Percentiles rank a stretch among this genome's conserved stretches.
phyloP scores from a whole-genome alignment of 2,329 filamentous ascomycete genomes.

The Trichoderma citrinoviride region DNA sequence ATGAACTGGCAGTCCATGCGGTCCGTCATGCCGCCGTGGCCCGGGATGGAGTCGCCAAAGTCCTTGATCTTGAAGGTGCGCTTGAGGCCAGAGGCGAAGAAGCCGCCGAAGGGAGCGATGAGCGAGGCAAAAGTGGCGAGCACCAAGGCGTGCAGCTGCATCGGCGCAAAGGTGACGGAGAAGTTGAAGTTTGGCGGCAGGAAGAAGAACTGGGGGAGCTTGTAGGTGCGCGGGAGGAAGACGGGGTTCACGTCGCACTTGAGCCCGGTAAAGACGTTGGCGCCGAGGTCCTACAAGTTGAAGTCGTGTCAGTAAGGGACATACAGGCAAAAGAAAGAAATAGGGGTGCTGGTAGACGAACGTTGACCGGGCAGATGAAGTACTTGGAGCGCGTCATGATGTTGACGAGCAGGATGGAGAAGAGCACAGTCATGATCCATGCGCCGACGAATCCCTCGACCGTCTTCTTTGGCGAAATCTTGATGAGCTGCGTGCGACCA shows the following conservation, averaged over 20 bases:
- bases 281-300: conserved; percentile 67
- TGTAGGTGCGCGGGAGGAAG: conserved; percentile 75
- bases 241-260: conserved; percentile 89
- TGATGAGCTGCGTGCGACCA: conserved; percentile 93
- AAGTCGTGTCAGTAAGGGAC: background rate
- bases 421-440: conserved; percentile 91
- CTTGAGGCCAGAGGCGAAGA: conserved; percentile 97
- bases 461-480: conserved; percentile 97
- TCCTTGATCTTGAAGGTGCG: conserved; percentile 99
- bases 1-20: conserved; percentile 99
- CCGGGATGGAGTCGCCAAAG: conserved; percentile 96
- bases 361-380: conserved; percentile 96
- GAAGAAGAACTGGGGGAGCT: conserved; percentile 70
- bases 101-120: conserved; percentile 95
- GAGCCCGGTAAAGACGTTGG: conserved; percentile 87
- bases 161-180: conserved; percentile 75
- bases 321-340: background rate
- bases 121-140: conserved; percentile 93
- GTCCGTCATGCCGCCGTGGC: conserved; percentile 96
- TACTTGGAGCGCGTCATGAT: conserved; percentile 88
- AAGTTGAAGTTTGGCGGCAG: conserved; percentile 56
- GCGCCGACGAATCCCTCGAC: conserved; percentile 96
- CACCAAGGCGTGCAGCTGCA: conserved; percentile 89
- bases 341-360: conserved; percentile 38
- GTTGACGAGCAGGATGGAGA: conserved; percentile 78